These are phyloP conservation scores for Inosperma sp. DNA, from an alignment of 768 basidiomycete species.

Conservation along the genomic window DNA sequence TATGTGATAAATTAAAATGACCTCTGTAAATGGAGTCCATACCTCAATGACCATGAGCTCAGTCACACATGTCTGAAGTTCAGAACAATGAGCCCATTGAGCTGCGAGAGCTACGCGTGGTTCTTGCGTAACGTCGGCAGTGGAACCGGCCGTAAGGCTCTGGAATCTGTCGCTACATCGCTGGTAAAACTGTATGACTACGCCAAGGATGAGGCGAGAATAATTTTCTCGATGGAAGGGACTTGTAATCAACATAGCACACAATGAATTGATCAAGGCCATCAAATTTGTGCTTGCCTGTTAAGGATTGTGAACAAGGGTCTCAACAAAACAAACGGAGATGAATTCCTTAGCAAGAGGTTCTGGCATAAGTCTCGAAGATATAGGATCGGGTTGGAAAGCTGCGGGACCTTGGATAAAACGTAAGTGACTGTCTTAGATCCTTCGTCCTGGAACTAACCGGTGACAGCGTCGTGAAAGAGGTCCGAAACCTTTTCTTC, in stretches of 20 bases:
- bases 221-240: conserved; percentile 96
- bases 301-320: neutral
- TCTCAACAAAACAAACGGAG: neutral
- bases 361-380: conserved; percentile 55
- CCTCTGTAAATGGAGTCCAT: too few species aligned
- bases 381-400: conserved; percentile 77
- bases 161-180: conserved; percentile 88
- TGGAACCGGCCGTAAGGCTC: conserved; percentile 49
- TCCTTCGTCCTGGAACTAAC: conserved; percentile 32
- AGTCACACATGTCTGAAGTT: conserved; percentile 67
- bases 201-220: conserved; percentile 85
- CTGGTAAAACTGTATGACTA: conserved; percentile 96
- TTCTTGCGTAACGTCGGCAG: conserved; percentile 36
- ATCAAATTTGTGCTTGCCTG: conserved; percentile 82
- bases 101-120: conserved; percentile 55
- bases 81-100: conserved; percentile 81
- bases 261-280: conserved; percentile 87
- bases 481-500: conserved; percentile 88
- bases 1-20: neutral
- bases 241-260: conserved; percentile 83
- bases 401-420: conserved; percentile 64
- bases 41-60: conserved; percentile 58
- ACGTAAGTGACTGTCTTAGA: neutral
- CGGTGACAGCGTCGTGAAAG: conserved; percentile 81
- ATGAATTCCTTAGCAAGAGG: conserved; percentile 66